A percentile compares a stretch with the other conserved stretches of the same genome.
These are phyloP conservation scores for Dendrobium chrysotoxum DNA, from an alignment of 106 monocot genomes.

Conservation along the genomic window DNA sequence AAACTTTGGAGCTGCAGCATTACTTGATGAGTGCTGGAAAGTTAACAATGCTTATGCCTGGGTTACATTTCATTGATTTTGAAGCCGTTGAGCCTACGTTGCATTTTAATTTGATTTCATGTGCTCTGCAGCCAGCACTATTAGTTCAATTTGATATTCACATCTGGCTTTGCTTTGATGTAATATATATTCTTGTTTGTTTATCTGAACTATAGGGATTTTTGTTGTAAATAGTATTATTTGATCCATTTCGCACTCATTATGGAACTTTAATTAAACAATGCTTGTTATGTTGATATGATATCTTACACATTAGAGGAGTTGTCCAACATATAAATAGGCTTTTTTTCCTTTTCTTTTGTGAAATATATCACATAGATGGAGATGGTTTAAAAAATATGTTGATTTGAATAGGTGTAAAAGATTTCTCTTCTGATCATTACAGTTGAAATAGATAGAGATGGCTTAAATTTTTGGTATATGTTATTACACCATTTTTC, in stretches of 20 bases:
- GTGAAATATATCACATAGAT: no score
- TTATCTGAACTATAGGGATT: background rate
- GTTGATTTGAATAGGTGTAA: no score
- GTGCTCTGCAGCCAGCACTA: no score
- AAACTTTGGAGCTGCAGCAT: background rate
- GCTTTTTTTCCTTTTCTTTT: no score
- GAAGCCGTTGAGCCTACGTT: background rate
- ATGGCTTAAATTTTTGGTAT: no score
- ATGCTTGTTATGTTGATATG: background rate
- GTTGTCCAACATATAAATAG: background rate
- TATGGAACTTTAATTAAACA: background rate
- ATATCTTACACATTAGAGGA: background rate
- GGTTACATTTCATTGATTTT: background rate
- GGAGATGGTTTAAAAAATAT: no score
- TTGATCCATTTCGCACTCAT: background rate
- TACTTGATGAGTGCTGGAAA: background rate
- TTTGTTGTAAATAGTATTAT: background rate
- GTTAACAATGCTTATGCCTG: background rate
- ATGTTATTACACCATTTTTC: no score
- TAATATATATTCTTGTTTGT: background rate
- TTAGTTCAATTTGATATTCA: background rate
- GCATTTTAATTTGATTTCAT: background rate
- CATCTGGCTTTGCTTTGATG: background rate
- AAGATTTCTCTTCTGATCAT: no score
- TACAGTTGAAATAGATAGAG: no score